A percentile compares a stretch with the other conserved stretches of the same genome.
Evolutionary conservation across 371 early-diverging fungal genomes (phyloP).

Genomic region (Actinomortierella wolfii): DNA sequence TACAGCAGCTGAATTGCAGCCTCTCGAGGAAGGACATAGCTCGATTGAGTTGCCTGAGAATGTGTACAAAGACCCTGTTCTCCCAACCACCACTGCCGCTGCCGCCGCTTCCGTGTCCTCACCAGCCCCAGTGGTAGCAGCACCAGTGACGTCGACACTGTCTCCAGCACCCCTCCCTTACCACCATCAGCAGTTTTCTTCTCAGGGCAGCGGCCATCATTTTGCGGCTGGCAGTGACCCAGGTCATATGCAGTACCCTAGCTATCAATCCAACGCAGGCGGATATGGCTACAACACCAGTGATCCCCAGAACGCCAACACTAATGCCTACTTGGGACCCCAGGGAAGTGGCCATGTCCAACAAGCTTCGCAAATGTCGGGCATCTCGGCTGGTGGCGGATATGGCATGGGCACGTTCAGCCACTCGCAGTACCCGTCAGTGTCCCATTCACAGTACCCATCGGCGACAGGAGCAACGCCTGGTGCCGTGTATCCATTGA

Average conservation of each 20-base stretch:
- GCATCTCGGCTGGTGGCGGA: constrained; percentile 9
- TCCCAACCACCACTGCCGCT: constrained; percentile 12
- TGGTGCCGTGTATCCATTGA: neutral
- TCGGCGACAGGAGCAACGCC: neutral
- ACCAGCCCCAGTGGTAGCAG: constrained; percentile 7
- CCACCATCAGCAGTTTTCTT: neutral
- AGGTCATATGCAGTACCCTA: constrained; percentile 20
- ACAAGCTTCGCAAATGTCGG: constrained; percentile 20
- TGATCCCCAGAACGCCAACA: neutral
- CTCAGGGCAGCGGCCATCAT: too few species aligned
- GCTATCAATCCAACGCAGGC: constrained; percentile 10
- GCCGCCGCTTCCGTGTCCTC: constrained; percentile 21
- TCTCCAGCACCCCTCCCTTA: neutral
- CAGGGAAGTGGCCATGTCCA: constrained; percentile 25
- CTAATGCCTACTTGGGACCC: neutral
- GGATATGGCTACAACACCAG: constrained; percentile 19
- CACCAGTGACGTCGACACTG: neutral
- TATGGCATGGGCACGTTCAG: too few species aligned
- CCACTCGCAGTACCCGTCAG: too few species aligned
- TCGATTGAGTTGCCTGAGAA: constrained; percentile 30
- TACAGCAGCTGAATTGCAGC: neutral
- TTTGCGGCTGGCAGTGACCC: neutral
- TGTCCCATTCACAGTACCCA: too few species aligned
- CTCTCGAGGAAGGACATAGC: neutral
- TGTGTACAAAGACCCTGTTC: constrained; percentile 26